Evolutionary conservation across 2,329 filamentous ascomycete genomes (phyloP), one percentile per base, ranked within the genome.

Genomic region (Xylariaceae sp.): DNA sequence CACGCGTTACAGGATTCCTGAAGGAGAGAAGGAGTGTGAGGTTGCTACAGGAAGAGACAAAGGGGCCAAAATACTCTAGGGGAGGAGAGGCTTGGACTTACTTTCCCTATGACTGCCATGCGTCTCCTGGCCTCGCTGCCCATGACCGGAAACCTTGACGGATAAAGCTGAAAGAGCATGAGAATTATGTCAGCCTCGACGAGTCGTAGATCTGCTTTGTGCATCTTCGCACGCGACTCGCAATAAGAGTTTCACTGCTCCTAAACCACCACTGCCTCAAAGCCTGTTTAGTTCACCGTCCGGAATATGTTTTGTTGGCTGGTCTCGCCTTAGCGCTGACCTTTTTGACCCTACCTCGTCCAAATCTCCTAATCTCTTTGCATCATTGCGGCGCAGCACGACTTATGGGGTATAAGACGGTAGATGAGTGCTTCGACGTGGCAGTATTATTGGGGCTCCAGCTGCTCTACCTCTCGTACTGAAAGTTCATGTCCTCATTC

Each of bases 351-450:
- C 32, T 51, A 21, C 27, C 42, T 35, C 30, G 27, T 50, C n/a
- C 13, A 30, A 33, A 15, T 36, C 21, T 24, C 7, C 45, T 40
- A 11, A 4, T 20, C 30, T 32, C 6, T 30, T 44, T 46, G 44
- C 37, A 39, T 32, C 36, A 53, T 29, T 44, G 44, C 39, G 53
- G 53, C 53, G 29, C 35, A 56, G 53, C 29, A 35, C 44, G 48
- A 48, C 29, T 37, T 30, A 51, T 50, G 45, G 26, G 40, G 27
- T 9, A 43, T 27, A 13, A 27, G 9, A 36, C 20, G 27, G 30
- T 4, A 40, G 21, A 44, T 27, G 18, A 23, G 15, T 23, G 15
- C 21, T 35, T 37, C 47, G 23, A 55, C 55, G 50, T 55, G 46
- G 50, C 50, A 57, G 16, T 11, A 20, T 15, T 26, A 32, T 37